These are phyloP conservation scores for Phytophthora citrophthora DNA, from an alignment of 352 stramenopile genomes.

Conservation along the genomic window DNA sequence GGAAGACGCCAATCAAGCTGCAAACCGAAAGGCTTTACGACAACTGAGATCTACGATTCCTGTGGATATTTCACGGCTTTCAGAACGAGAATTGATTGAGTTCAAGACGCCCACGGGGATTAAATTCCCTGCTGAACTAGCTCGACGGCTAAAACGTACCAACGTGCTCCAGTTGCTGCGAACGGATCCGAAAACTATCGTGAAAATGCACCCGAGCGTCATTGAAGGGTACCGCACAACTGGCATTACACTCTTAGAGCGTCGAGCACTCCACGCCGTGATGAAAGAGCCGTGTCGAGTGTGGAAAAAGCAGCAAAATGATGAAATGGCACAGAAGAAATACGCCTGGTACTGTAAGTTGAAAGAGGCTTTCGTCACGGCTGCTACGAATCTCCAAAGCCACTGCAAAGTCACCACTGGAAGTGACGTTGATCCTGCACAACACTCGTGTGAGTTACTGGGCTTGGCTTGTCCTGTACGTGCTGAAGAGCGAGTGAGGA, in stretches of 20 bases:
- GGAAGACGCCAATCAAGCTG: constrained; percentile 59
- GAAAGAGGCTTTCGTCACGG: constrained; percentile 58
- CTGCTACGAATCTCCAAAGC: constrained; percentile 36
- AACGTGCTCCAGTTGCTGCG: constrained; percentile 88
- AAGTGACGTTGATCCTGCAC: neutral
- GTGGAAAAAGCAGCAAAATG: constrained; percentile 83
- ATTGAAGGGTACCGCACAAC: constrained; percentile 68
- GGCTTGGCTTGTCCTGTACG: constrained; percentile 61
- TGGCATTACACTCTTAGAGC: constrained; percentile 82
- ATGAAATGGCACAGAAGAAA: constrained; percentile 86
- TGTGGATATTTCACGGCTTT: constrained; percentile 82
- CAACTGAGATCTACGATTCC: constrained; percentile 79
- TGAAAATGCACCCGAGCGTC: constrained; percentile 84
- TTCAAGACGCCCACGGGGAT: constrained; percentile 64
- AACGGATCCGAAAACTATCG: constrained; percentile 71
- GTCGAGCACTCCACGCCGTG: constrained; percentile 85
- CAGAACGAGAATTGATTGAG: constrained; percentile 68
- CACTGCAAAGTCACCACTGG: constrained; percentile 22
- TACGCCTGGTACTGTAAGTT: constrained; percentile 85
- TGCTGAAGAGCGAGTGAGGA: constrained; percentile 42
- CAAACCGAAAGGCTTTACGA: constrained; percentile 62
- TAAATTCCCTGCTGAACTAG: constrained; percentile 70
- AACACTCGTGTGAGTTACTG: constrained; percentile 45
- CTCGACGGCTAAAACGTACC: constrained; percentile 88
- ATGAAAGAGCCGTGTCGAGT: constrained; percentile 55